Conservation (phyloP, 1,284 basidiomycete species). For the Macrocystidia cucumis region DNA sequence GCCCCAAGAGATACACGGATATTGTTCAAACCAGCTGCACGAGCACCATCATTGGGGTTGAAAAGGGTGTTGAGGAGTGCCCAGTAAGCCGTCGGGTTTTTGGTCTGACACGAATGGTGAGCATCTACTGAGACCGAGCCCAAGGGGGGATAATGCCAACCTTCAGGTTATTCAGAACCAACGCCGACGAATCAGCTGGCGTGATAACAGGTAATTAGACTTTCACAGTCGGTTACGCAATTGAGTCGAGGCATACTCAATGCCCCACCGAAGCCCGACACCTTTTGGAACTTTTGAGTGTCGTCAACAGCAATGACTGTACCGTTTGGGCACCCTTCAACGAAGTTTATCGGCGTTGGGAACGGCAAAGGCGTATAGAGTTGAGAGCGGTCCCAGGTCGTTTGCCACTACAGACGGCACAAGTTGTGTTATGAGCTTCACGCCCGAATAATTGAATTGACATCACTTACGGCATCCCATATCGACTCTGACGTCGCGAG, state of each 20-base stretch:
- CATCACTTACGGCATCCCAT: constrained; percentile 30
- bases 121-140: not conserved
- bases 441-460: not conserved
- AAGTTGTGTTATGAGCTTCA: not conserved
- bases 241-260: constrained; percentile 25
- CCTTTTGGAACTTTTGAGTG: constrained; percentile 28
- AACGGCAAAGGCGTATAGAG: constrained; percentile 38
- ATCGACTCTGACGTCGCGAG: constrained; percentile 26
- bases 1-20: constrained; percentile 42
- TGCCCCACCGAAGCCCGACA: constrained; percentile 40
- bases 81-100: constrained; percentile 35
- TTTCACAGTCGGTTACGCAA: not conserved
- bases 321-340: constrained; percentile 29
- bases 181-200: constrained; percentile 41
- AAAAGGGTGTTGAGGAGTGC: constrained; percentile 34
- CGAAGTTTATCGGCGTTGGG: constrained; percentile 44
- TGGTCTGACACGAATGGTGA: constrained; percentile 16
- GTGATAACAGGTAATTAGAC: not conserved
- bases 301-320: constrained; percentile 39
- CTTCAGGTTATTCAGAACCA: constrained; percentile 39
- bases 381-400: constrained; percentile 45
- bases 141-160: constrained; percentile 12
- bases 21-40: constrained; percentile 38
- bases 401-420: constrained; percentile 40
- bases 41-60: constrained; percentile 32